Evolutionary conservation across 2,329 filamentous ascomycete species (phyloP).

Genomic region (Ramularia collo-cygni): DNA sequence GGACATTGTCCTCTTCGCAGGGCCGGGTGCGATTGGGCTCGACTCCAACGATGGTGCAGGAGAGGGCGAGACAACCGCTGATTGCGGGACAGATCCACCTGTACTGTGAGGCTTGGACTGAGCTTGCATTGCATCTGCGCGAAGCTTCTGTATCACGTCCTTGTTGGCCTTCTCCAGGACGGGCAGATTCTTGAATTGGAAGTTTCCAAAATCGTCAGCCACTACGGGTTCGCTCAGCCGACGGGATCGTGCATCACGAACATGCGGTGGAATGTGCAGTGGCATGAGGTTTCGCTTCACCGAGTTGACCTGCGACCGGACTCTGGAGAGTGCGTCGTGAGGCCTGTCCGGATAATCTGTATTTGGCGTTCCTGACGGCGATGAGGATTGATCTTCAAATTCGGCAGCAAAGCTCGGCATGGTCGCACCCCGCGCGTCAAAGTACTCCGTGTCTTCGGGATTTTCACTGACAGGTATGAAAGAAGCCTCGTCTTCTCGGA

Average conservation of each 20-base stretch:
- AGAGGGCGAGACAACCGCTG: conserved; percentile 44
- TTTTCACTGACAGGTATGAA: conserved; percentile 91
- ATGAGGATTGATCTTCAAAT: conserved; percentile 79
- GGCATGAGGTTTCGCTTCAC: conserved; percentile 92
- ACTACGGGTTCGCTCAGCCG: conserved; percentile 84
- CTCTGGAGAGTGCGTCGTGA: conserved; percentile 87
- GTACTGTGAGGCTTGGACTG: conserved; percentile 46
- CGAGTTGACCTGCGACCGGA: conserved; percentile 74
- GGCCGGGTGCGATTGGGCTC: conserved; percentile 73
- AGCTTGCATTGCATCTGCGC: conserved; percentile 77
- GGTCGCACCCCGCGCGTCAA: conserved; percentile 84
- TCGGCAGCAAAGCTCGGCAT: conserved; percentile 90
- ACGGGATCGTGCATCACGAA: conserved; percentile 80
- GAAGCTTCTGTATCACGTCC: conserved; percentile 92
- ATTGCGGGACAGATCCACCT: conserved; percentile 32
- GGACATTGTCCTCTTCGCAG: conserved; percentile 74
- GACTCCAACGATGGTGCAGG: conserved; percentile 70
- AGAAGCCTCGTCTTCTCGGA: conserved; percentile 91
- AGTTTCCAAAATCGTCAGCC: conserved; percentile 90
- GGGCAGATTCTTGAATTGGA: conserved; percentile 94
- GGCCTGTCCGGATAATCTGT: conserved; percentile 82
- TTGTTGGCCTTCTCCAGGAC: conserved; percentile 98
- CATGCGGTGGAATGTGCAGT: conserved; percentile 90
- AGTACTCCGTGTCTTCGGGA: conserved; percentile 96
- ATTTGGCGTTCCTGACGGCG: conserved; percentile 60